Evolutionary conservation across 2,329 filamentous ascomycete species (phyloP).

Genomic region (Diaporthe vaccinii): DNA sequence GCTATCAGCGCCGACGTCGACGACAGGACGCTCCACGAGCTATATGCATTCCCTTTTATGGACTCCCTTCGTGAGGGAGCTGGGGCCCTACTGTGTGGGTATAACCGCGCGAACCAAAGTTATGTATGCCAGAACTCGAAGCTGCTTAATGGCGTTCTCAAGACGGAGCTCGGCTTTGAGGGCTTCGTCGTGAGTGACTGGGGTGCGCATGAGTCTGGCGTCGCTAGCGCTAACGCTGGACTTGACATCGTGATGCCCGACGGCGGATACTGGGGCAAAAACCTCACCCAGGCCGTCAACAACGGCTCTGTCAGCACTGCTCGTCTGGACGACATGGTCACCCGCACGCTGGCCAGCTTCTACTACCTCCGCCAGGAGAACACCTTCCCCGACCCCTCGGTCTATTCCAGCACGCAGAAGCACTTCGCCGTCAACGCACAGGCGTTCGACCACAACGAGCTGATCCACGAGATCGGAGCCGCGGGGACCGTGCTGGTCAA

Average conservation of each 20-base stretch:
- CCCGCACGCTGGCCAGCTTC: slow-evolving; percentile 45
- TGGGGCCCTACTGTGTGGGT: slow-evolving; percentile 36
- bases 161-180: slow-evolving; percentile 70
- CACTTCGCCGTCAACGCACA: slow-evolving; percentile 39
- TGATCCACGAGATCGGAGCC: slow-evolving; percentile 39
- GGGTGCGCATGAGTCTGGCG: slow-evolving; percentile 74
- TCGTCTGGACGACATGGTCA: slow-evolving; percentile 70
- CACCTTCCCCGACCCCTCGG: slow-evolving; percentile 30
- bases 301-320: slow-evolving; percentile 70
- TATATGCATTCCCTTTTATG: slow-evolving; percentile 57
- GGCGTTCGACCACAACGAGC: slow-evolving; percentile 20
- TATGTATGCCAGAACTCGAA: slow-evolving; percentile 80
- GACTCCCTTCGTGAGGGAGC: slow-evolving; percentile 36
- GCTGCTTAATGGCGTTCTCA: slow-evolving; percentile 76
- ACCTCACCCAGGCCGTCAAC: slow-evolving; percentile 70
- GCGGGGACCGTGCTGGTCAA: slow-evolving; percentile 67
- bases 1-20: slow-evolving; percentile 54
- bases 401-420: slow-evolving; percentile 37
- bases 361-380: slow-evolving; percentile 37
- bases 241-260: slow-evolving; percentile 80
- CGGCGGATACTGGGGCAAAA: slow-evolving; percentile 54
- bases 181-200: slow-evolving; percentile 79
- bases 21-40: slow-evolving; percentile 55
- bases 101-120: slow-evolving; percentile 45
- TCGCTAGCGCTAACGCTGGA: slow-evolving; percentile 73